Base-by-base conservation (phyloP, 495 filamentous ascomycete genomes). In the Terfezia claveryi region DNA sequence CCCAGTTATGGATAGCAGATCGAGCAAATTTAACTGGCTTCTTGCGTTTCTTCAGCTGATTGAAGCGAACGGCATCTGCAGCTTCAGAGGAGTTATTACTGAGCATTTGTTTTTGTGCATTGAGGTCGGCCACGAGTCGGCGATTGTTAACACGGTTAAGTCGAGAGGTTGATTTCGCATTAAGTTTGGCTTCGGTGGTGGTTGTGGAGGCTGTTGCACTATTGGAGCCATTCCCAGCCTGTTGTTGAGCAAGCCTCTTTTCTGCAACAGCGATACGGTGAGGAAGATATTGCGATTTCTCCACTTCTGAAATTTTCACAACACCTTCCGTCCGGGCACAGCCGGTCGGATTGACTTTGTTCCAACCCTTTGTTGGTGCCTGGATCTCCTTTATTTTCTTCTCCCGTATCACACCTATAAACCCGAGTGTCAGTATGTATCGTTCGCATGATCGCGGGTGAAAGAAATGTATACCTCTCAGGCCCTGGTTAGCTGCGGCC, bases 1-100 rank as follows among this genome's bases (percentile, higher is more conserved):
- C 91, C 91, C 91, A 99, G 64, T 94, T 94, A 68, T 99, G 91
- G 61, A 99, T 99, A 50, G 91, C 92, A 23, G 92, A 96, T 8
- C 91, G 80, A 53, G 87, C 91, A 66, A 99, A 99, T 63, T 91
- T 89, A 55, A 99, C 91, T 0, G 89, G 87, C 71, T 99, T 99
- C 79, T 96, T 96, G 51, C 91, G 81, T 67, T 96, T 99, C 73
- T 96, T 95, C 44, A 99, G 79, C 71, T 96, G 92, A 68, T 99
- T 99, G 76, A 99, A 99, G 20, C 87, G 82, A 57, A 99, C 75
- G 49, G 83, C 84, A 62, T 93, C 88, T 37, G 83, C 81, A 17
- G n/a, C 50, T 23, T 32, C 23, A 20, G 50, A 51, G 8, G 41
- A 14, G 53, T 93, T 85, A 38, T 82, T 85, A 20, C 82, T 79